Conservation (phyloP, 805 yeast genomes). For the Yarrowia hollandica region DNA sequence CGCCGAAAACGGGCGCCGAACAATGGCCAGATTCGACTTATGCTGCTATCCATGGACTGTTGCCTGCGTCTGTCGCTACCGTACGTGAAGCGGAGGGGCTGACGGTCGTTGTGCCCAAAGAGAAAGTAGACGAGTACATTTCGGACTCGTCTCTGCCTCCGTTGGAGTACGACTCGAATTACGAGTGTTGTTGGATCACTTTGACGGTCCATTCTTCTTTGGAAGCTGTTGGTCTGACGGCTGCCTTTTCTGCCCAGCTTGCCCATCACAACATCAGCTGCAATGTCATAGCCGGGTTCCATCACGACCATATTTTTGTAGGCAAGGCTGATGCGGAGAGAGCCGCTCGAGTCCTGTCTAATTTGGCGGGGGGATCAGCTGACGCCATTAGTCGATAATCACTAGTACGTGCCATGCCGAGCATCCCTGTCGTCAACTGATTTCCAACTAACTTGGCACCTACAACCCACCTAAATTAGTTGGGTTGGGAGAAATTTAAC, state of each 20-base stretch:
- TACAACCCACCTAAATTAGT: too few relatives aligned
- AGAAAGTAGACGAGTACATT: slow-evolving; percentile 6
- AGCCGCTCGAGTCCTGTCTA: background rate
- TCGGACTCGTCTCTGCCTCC: background rate
- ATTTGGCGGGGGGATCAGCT: too few relatives aligned
- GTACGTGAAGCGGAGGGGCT: background rate
- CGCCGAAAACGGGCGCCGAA: background rate
- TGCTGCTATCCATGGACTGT: slow-evolving; percentile 1
- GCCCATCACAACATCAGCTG: slow-evolving; percentile 9
- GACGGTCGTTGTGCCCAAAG: slow-evolving; percentile 9
- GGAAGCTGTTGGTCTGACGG: slow-evolving; percentile 20
- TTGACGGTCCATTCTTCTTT: slow-evolving; percentile 15
- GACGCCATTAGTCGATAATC: too few relatives aligned
- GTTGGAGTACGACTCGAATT: slow-evolving; percentile 1
- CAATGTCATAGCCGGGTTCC: slow-evolving; percentile 16
- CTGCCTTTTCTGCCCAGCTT: slow-evolving; percentile 2
- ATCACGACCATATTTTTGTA: slow-evolving; percentile 18
- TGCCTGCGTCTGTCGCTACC: slow-evolving; percentile 1
- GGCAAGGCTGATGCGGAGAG: background rate
- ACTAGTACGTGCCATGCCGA: too few relatives aligned
- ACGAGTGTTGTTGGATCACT: slow-evolving; percentile 20
- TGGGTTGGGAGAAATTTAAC: too few relatives aligned
- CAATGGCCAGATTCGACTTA: slow-evolving; percentile 10
- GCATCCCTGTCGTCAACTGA: too few relatives aligned
- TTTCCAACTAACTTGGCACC: background rate